Evolutionary conservation across 2,329 filamentous ascomycete species (phyloP).

Genomic region (Aspergillus neoniger): DNA sequence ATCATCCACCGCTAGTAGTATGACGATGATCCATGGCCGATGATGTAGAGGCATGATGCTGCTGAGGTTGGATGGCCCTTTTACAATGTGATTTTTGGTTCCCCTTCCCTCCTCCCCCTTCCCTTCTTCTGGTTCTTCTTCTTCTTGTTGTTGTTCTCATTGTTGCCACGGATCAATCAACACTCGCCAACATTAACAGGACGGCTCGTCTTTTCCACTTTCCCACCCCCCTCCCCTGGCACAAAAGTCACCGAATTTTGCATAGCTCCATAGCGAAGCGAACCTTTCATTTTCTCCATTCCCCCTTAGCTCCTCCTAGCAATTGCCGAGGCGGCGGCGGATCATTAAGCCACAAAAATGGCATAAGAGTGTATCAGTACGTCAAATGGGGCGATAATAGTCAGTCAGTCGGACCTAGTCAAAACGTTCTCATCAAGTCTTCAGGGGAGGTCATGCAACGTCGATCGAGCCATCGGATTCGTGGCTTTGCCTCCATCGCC

Average conservation of each 20-base stretch:
- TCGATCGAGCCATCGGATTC: conserved; percentile 32
- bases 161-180: conserved; percentile 4
- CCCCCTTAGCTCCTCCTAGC: neutral
- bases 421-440: conserved; percentile 10
- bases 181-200: neutral
- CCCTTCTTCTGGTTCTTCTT: too few species aligned
- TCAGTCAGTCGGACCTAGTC: conserved; percentile 5
- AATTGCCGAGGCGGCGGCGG: conserved; percentile 15
- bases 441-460: conserved; percentile 35
- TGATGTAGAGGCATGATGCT: conserved; percentile 8
- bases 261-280: neutral
- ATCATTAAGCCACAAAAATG: conserved; percentile 11
- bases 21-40: conserved; percentile 12
- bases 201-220: neutral
- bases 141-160: neutral
- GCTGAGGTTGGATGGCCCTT: neutral
- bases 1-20: conserved; percentile 19
- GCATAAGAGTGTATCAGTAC: neutral
- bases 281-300: neutral
- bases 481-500: conserved; percentile 1
- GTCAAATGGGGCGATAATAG: conserved; percentile 3
- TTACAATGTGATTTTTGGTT: neutral
- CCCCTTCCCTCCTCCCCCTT: neutral
- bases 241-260: neutral
- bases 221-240: neutral